Evolutionary conservation across 768 basidiomycete species (phyloP).

Genomic region (Auricularia sp.): DNA sequence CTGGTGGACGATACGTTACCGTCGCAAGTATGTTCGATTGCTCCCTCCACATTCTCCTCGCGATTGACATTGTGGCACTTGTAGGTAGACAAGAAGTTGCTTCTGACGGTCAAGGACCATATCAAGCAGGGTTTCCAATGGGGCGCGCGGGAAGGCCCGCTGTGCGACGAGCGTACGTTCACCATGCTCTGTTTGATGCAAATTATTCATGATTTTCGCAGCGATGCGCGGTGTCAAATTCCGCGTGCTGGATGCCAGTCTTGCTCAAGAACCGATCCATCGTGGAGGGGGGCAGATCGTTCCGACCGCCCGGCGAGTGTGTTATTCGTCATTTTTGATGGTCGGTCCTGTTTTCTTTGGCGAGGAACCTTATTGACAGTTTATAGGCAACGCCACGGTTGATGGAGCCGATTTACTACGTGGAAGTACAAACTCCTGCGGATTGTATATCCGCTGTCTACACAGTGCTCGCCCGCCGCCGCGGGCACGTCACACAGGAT

Average conservation of each 20-base stretch:
- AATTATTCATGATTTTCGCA: conserved; percentile 22
- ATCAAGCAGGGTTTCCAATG: conserved; percentile 99
- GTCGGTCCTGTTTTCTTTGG: conserved; percentile 35
- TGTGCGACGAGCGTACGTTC: conserved; percentile 95
- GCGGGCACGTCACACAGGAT: conserved; percentile 99
- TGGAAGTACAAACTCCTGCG: conserved; percentile 98
- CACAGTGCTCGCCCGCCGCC: conserved; percentile 92
- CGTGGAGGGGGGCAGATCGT: conserved; percentile 98
- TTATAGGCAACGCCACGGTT: conserved; percentile 84
- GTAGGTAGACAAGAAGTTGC: conserved; percentile 86
- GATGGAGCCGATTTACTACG: conserved; percentile 97
- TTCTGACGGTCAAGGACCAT: conserved; percentile 84
- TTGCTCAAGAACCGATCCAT: conserved; percentile 95
- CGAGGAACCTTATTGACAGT: conserved; percentile 1
- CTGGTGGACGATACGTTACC: conserved; percentile 93
- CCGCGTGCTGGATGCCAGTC: conserved; percentile 82
- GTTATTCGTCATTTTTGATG: conserved; percentile 98
- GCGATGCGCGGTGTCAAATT: conserved; percentile 99
- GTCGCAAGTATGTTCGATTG: conserved; percentile 54
- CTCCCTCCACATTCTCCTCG: not conserved
- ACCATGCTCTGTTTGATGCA: conserved; percentile 2
- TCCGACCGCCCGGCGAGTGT: conserved; percentile 95
- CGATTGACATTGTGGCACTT: not conserved
- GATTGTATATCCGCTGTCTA: conserved; percentile 99
- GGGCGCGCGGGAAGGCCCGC: conserved; percentile 93